These are phyloP conservation scores for Cystobasidium onofrii DNA, from an alignment of 768 basidiomycete genomes.

Conservation along the genomic window DNA sequence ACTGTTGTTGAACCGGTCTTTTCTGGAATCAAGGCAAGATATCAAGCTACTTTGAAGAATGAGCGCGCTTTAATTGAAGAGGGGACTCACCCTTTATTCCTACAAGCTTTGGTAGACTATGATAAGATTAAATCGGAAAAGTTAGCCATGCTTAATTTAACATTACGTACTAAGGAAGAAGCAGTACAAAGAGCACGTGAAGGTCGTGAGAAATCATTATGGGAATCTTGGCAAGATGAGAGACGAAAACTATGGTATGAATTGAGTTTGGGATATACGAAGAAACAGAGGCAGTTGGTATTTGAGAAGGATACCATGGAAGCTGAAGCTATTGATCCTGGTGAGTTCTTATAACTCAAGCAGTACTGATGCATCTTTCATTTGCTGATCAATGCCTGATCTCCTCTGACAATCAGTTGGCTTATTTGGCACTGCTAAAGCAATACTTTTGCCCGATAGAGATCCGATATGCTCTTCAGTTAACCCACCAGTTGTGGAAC, in stretches of 20 bases:
- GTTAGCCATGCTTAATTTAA: neutral
- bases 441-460: neutral
- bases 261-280: neutral
- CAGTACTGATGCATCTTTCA: too few species aligned
- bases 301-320: neutral
- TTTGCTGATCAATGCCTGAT: neutral
- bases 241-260: neutral
- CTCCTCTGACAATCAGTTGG: neutral
- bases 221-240: slow-evolving; percentile 12
- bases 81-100: neutral
- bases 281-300: neutral
- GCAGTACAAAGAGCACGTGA: neutral
- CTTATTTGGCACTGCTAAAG: neutral
- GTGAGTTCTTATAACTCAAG: too few species aligned
- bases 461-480: neutral
- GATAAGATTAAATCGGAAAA: neutral
- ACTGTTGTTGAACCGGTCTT: neutral
- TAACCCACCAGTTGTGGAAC: neutral
- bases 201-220: neutral
- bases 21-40: neutral
- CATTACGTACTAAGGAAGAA: neutral
- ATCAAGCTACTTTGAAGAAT: neutral
- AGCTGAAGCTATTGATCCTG: neutral
- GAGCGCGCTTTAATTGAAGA: neutral
- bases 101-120: neutral